phyloP scores from a whole-genome alignment of 2,329 filamentous ascomycete species.

The Colletotrichum sojae region DNA sequence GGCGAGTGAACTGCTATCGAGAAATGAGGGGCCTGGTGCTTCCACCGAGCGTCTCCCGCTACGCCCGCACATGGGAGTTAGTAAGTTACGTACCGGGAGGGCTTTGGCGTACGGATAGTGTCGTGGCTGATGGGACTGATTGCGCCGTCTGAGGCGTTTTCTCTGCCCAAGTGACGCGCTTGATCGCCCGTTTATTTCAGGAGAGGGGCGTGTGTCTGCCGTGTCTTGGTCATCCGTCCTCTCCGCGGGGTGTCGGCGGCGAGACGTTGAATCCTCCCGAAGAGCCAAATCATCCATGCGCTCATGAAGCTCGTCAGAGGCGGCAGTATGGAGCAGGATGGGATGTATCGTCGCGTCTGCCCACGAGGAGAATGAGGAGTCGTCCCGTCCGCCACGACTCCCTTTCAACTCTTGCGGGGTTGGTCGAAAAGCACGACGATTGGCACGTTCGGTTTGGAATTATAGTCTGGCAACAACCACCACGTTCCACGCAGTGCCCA shows the following conservation, averaged over 20 bases:
- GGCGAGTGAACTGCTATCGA: not conserved
- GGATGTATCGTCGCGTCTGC: conserved; percentile 22
- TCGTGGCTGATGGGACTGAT: conserved; percentile 5
- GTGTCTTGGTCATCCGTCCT: conserved; percentile 20
- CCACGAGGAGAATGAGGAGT: conserved; percentile 8
- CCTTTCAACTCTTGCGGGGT: conserved; percentile 9
- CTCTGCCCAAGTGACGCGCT: conserved; percentile 19
- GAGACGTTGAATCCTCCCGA: conserved; percentile 41
- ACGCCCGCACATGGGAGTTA: conserved; percentile 2
- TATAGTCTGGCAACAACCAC: conserved; percentile 4
- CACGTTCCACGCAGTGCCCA: not conserved
- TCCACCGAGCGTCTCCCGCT: conserved; percentile 1
- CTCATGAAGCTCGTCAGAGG: conserved; percentile 18
- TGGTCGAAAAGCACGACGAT: conserved; percentile 7
- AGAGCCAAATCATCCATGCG: conserved; percentile 40
- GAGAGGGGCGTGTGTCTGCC: conserved; percentile 23
- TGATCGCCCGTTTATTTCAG: conserved; percentile 23
- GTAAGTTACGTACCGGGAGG: not conserved
- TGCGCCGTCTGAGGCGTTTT: conserved; percentile 19
- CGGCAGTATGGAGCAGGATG: conserved; percentile 25
- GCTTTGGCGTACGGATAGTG: conserved; percentile 3
- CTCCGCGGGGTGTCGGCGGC: conserved; percentile 27
- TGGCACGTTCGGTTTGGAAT: conserved; percentile 33
- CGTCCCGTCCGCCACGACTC: not conserved
- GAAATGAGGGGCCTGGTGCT: conserved; percentile 2